Evolutionary conservation across 208 protist genomes (phyloP).

Genomic region (Naegleria fowleri): DNA sequence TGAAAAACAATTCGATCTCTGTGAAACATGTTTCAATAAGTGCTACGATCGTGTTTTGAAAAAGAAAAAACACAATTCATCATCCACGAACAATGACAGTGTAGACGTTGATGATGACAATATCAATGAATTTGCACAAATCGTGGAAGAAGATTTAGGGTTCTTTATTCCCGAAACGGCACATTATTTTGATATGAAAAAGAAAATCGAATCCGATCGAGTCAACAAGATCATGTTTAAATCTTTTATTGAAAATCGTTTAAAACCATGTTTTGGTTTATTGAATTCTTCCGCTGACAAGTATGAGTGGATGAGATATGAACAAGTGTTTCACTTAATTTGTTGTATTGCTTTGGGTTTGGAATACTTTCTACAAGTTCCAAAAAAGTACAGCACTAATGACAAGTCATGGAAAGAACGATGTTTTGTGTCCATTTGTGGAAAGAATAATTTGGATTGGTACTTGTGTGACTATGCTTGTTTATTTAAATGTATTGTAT

Average conservation of each 20-base stretch:
- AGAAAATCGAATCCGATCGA: not conserved
- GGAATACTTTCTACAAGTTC: not conserved
- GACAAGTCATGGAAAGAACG: not conserved
- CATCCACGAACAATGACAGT: not conserved
- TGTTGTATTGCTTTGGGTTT: not conserved
- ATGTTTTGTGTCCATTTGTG: not conserved
- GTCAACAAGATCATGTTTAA: not conserved
- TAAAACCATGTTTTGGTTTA: not conserved
- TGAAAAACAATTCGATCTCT: not conserved
- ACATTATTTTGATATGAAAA: not conserved
- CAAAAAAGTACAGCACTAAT: not conserved
- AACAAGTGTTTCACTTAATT: not conserved
- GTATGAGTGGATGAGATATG: not conserved
- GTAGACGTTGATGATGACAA: not conserved
- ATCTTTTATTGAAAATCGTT: not conserved
- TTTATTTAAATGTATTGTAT: not conserved
- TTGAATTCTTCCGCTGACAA: not conserved
- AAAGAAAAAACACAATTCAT: not conserved
- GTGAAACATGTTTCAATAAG: not conserved
- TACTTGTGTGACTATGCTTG: not conserved
- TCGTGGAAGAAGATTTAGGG: not conserved
- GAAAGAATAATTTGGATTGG: not conserved
- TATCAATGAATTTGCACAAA: not conserved
- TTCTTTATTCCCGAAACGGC: not conserved
- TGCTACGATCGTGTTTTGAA: not conserved